These are phyloP conservation scores for Cryptosporidium sp. DNA, from an alignment of 169 alveolate genomes.

Conservation along the genomic window DNA sequence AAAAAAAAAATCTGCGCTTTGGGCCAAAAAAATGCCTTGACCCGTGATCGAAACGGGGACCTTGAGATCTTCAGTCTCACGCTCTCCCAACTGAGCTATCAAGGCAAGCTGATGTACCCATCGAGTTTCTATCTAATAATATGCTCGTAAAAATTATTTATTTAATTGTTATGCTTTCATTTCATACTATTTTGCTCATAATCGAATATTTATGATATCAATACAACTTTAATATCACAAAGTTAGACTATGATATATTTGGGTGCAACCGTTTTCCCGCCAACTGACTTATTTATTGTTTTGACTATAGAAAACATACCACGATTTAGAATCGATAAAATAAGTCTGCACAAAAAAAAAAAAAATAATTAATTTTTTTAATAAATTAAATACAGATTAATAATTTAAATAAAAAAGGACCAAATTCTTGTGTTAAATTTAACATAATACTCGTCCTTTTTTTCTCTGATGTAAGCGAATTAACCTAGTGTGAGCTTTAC, in stretches of 20 bases:
- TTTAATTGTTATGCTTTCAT: neutral
- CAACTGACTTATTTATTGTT: neutral
- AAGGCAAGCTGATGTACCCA: slow-evolving; percentile 81
- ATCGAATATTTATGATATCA: no score
- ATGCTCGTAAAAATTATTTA: neutral
- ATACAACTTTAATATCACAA: neutral
- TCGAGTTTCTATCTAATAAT: neutral
- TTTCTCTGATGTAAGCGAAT: no score
- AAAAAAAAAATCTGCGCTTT: neutral
- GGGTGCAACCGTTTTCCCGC: slow-evolving; percentile 8
- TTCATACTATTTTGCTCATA: neutral
- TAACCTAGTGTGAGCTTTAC: neutral
- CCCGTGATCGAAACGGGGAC: slow-evolving; percentile 99
- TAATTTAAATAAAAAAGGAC: no score
- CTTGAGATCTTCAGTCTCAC: slow-evolving; percentile 99
- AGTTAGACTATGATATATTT: neutral
- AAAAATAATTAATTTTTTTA: no score
- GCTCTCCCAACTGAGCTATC: slow-evolving; percentile 99
- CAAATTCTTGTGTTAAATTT: neutral
- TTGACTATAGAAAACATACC: no score
- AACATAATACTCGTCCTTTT: neutral
- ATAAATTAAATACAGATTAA: no score
- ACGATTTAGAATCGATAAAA: no score
- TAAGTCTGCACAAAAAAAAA: neutral
- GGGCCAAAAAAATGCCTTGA: slow-evolving; percentile 90